Evolutionary conservation across 2,329 filamentous ascomycete species (phyloP).

Genomic region (Diaporthe batatas): DNA sequence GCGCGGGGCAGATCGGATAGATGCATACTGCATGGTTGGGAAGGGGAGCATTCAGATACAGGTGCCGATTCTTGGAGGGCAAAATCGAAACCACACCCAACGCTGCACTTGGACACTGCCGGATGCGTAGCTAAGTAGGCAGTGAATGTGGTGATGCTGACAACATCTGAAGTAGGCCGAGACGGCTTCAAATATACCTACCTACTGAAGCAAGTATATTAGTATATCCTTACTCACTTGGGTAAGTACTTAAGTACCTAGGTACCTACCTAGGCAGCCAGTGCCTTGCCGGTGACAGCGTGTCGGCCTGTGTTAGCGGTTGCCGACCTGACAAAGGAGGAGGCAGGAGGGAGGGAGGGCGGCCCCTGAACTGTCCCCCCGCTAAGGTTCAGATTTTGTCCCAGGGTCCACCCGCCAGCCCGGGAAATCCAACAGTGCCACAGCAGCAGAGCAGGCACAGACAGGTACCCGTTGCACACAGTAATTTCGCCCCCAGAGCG

Average conservation of each 20-base stretch:
- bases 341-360: not conserved
- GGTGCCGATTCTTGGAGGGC: not conserved
- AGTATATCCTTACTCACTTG: no score
- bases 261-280: no score
- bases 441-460: not conserved
- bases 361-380: slow-evolving; percentile 17
- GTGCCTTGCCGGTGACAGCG: not conserved
- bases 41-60: slow-evolving; percentile 18
- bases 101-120: not conserved
- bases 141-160: not conserved
- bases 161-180: not conserved
- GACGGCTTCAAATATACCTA: not conserved
- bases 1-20: slow-evolving; percentile 23
- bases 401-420: slow-evolving; percentile 11
- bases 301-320: slow-evolving; percentile 9
- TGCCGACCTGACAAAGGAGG: not conserved
- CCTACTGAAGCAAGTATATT: no score
- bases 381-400: slow-evolving; percentile 21
- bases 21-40: slow-evolving; percentile 21
- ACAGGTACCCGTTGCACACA: not conserved
- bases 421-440: not conserved
- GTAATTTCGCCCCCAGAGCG: no score
- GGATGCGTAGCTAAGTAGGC: not conserved
- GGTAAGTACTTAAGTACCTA: no score
- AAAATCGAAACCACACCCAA: not conserved